Evolutionary conservation across 768 basidiomycete genomes (phyloP).

Genomic region (Saitozyma sp.): DNA sequence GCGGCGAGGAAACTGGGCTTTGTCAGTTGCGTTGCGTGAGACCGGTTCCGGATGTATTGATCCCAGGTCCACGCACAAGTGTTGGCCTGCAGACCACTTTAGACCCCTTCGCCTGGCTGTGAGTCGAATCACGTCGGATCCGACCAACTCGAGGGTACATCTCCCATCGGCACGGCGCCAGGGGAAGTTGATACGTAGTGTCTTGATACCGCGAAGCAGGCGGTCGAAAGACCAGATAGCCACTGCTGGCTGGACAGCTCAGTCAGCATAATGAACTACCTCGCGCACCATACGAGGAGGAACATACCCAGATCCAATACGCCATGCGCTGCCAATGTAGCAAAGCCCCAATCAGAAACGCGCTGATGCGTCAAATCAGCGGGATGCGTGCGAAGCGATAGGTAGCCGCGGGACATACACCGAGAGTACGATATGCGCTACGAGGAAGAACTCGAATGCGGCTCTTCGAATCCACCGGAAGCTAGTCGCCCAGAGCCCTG

Average conservation of each 20-base stretch:
- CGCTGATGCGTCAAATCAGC: slow-evolving; percentile 8
- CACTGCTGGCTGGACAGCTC: slow-evolving; percentile 32
- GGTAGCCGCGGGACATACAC: slow-evolving; percentile 20
- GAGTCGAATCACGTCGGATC: too few species aligned
- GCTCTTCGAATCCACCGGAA: slow-evolving; percentile 37
- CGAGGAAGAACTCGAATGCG: slow-evolving; percentile 51
- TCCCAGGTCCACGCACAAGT: too few species aligned
- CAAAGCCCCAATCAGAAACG: slow-evolving; percentile 35
- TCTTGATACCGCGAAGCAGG: slow-evolving; percentile 30
- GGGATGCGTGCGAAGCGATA: not conserved
- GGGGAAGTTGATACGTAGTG: slow-evolving; percentile 38
- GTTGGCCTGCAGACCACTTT: too few species aligned
- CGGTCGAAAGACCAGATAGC: slow-evolving; percentile 49
- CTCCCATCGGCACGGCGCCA: too few species aligned
- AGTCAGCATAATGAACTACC: slow-evolving; percentile 3
- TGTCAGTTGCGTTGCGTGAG: too few species aligned
- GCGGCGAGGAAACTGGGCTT: too few species aligned
- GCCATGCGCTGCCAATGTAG: slow-evolving; percentile 36
- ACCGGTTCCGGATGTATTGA: too few species aligned
- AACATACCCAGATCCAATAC: slow-evolving; percentile 37
- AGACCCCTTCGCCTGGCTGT: too few species aligned
- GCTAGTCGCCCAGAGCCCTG: slow-evolving; percentile 35
- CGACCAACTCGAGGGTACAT: too few species aligned
- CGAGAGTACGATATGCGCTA: slow-evolving; percentile 48
- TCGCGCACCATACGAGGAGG: not conserved